Base-by-base conservation (phyloP, 2,329 filamentous ascomycete genomes). In the Hymenoscyphus occultus region DNA sequence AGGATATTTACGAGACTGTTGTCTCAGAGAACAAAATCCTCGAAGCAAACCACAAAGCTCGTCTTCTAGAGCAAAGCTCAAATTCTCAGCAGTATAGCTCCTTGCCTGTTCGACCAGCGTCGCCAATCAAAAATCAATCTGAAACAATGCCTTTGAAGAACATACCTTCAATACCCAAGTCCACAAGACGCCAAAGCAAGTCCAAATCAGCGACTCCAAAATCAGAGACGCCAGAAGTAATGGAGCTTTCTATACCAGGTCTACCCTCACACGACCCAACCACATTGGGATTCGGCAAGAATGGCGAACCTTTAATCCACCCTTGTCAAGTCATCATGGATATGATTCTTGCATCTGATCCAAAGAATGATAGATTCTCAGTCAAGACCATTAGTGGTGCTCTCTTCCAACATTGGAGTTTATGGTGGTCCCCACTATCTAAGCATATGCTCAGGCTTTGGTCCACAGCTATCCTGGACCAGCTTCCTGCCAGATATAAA, bases 241-340 rank as follows among this genome's bases (percentile, higher is more conserved):
- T 19, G 6, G 9, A 28, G 14, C 10, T 56, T 40, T 28, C 60
- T 6, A 56, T 19, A 6, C 28, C 31, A 10, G n/a, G 40, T n/a
- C 28, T 35, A 6, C 22, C 16, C 16, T 39, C 35, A 13, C 19
- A 61, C 16, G 16, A 40, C 10, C 45, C 45, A 14, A 16, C 22
- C 28, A 19, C 51, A 28, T 32, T 35, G 22, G 35, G 28, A 31
- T 12, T 19, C 4, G 31, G 35, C n/a, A n/a, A 45, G 9, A 19
- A 58, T 28, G 39, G 28, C 28, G 35, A 58, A 19, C 14, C 54
- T 3, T 22, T 31, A 13, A 10, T 63, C 45, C 61, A 54, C 19
- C 61, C 61, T 12, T 19, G 42, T n/a, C 51, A 63, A 9, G 56
- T 63, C 5, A 40, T 63, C n/a, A 54, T 63, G 14, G 61, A 63